A percentile compares a stretch with the other conserved stretches of the same genome.
These are phyloP conservation scores for Sugiyamaella paludigena DNA, from an alignment of 1,139 yeast genomes.

Conservation along the genomic window DNA sequence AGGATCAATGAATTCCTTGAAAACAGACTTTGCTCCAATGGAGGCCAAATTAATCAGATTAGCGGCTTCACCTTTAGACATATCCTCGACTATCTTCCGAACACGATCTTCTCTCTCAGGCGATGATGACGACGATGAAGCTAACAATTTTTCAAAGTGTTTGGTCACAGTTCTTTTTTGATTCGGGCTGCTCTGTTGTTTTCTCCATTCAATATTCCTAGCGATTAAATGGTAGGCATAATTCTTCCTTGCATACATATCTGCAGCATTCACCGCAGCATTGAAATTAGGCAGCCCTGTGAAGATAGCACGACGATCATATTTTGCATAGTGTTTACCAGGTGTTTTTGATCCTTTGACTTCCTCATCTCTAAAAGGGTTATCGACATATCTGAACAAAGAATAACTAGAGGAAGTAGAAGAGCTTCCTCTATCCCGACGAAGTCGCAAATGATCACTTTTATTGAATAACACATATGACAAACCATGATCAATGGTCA, in stretches of 20 bases:
- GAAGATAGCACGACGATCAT: constrained; percentile 6
- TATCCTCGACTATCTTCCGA: neutral
- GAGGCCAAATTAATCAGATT: constrained; percentile 17
- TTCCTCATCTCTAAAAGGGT: constrained; percentile 11
- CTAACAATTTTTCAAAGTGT: constrained; percentile 9
- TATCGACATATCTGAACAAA: constrained; percentile 17
- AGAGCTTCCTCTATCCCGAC: constrained; percentile 8
- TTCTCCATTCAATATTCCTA: constrained; percentile 28
- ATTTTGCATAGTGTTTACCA: constrained; percentile 8
- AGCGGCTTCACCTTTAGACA: constrained; percentile 18
- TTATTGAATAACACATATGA: constrained; percentile 21
- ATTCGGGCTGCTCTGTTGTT: constrained; percentile 13
- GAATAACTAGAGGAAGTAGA: constrained; percentile 9
- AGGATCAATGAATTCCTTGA: constrained; percentile 8
- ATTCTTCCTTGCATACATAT: constrained; percentile 20
- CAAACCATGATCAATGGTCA: constrained; percentile 17
- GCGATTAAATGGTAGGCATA: constrained; percentile 19
- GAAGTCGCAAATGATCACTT: constrained; percentile 21
- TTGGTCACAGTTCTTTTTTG: constrained; percentile 2
- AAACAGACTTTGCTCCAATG: constrained; percentile 9
- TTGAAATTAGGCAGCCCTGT: constrained; percentile 11
- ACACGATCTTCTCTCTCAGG: constrained; percentile 3
- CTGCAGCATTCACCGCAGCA: constrained; percentile 29
- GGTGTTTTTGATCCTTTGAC: neutral
- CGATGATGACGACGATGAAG: neutral